Evolutionary conservation across 1,139 yeast genomes (phyloP).

Genomic region (Zygosaccharomyces sapae): DNA sequence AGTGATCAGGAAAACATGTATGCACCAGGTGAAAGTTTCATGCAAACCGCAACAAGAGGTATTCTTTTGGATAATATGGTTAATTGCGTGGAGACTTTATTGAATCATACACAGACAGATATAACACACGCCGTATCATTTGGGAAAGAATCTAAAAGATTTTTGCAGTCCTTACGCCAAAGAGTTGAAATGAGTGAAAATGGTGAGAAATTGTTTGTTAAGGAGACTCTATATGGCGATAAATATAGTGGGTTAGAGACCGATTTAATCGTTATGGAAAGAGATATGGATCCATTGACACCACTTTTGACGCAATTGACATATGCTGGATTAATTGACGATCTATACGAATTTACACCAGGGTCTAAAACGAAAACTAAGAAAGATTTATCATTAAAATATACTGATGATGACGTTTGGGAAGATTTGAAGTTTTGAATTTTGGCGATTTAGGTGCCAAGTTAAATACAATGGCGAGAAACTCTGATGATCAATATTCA

Average conservation of each 20-base stretch:
- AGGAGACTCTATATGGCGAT: constrained; percentile 32
- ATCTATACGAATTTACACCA: constrained; percentile 53
- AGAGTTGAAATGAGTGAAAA: constrained; percentile 17
- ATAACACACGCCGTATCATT: constrained; percentile 29
- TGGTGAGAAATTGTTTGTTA: constrained; percentile 23
- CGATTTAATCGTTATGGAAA: constrained; percentile 71
- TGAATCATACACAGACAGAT: constrained; percentile 24
- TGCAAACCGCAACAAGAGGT: constrained; percentile 27
- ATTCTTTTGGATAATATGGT: constrained; percentile 29
- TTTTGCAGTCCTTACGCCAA: constrained; percentile 22
- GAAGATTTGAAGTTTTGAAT: constrained; percentile 58
- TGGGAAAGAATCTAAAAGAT: constrained; percentile 26
- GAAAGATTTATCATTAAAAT: constrained; percentile 26
- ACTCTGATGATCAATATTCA: constrained; percentile 66
- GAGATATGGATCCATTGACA: constrained; percentile 69
- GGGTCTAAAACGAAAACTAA: constrained; percentile 21
- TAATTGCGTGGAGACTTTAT: constrained; percentile 22
- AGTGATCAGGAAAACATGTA: constrained; percentile 26
- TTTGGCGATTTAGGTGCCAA: constrained; percentile 77
- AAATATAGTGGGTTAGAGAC: constrained; percentile 38
- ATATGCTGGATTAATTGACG: constrained; percentile 79
- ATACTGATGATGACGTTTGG: constrained; percentile 41
- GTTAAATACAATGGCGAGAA: constrained; percentile 65
- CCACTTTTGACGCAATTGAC: constrained; percentile 72
- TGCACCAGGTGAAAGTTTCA: constrained; percentile 21